Percentiles rank a stretch among this genome's conserved stretches.
Evolutionary conservation across 805 yeast genomes (phyloP).

Genomic region (Zygosaccharomyces kombuchaensis): DNA sequence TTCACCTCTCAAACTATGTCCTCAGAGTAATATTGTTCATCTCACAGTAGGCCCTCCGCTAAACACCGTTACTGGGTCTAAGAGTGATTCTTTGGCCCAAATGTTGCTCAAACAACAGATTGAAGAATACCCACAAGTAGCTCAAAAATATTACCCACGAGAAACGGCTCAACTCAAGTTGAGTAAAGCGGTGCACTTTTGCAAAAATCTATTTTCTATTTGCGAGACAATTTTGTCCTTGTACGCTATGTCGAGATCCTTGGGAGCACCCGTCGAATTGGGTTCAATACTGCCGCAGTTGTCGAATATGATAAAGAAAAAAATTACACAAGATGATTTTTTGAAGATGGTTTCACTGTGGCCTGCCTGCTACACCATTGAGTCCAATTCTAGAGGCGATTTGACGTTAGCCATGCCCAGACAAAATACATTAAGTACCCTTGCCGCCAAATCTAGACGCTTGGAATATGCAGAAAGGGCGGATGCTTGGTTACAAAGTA

Average conservation of each 20-base stretch:
- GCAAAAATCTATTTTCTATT: constrained; percentile 24
- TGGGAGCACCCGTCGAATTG: constrained; percentile 19
- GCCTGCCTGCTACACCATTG: constrained; percentile 28
- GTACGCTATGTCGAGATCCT: constrained; percentile 22
- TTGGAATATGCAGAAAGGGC: constrained; percentile 24
- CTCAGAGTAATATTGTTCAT: constrained; percentile 16
- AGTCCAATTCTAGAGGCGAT: constrained; percentile 22
- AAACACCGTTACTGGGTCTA: constrained; percentile 5
- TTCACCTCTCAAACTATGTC: constrained; percentile 23
- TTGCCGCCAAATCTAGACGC: constrained; percentile 28
- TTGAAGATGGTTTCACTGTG: constrained; percentile 29
- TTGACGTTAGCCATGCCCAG: constrained; percentile 23
- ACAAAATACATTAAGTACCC: constrained; percentile 13
- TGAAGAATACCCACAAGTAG: constrained; percentile 25
- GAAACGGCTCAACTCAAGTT: constrained; percentile 18
- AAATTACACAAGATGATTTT: constrained; percentile 25
- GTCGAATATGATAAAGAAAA: constrained; percentile 28
- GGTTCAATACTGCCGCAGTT: constrained; percentile 28
- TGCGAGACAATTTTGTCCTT: constrained; percentile 31
- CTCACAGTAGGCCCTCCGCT: constrained; percentile 25
- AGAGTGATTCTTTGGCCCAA: constrained; percentile 12
- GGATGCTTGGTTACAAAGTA: constrained; percentile 21
- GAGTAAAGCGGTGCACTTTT: constrained; percentile 16
- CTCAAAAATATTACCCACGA: constrained; percentile 19
- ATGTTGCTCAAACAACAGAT: constrained; percentile 23